Evolutionary conservation across 352 stramenopile species (phyloP), one percentile per base, ranked within the genome.

Genomic region (Phytophthora syringae): DNA sequence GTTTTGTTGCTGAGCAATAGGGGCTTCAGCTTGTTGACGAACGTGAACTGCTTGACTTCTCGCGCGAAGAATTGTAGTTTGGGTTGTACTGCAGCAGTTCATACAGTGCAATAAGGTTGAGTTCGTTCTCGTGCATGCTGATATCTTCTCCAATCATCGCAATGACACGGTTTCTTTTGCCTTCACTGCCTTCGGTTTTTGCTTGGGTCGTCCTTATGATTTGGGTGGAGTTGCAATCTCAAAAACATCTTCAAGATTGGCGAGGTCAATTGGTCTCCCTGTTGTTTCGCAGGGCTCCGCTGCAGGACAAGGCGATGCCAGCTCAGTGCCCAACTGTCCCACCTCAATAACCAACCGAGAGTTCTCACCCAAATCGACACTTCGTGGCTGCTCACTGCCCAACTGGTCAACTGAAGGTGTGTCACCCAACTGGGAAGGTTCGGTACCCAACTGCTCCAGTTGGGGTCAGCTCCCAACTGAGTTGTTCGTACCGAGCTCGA

Each of bases 151-250:
- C 7, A 5, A 25, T 25, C 50, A 57, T 34, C 16, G 28, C 21
- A 21, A 36, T 57, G 1, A 11, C 7, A 3, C 20, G 20, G 7
- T 32, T 48, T 36, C 20, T 36, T 47, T 57, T 7, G 50, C 50
- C 25, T 57, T 57, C 20, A 21, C 32, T 25, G 50, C 45, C 37
- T 34, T 36, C 15, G 34, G 50, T 27, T 57, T 57, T n/a, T 32
- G 16, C 16, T 45, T 57, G 13, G 34, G 50, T 18, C 30, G 30
- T 16, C 50, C 50, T 37, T 7, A 4, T 22, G 34, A 2, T 20
- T 25, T 45, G 2, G 32, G 16, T 22, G 34, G 50, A 20, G 12
- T 57, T 21, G 21, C 12, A 36, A 57, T 10, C 7, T 47, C 37
- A 18, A 44, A 57, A 0, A 27, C 18, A 47, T 30, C 30, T 25